These are phyloP conservation scores for Podospora comata DNA, from an alignment of 495 filamentous ascomycete species.

Conservation along the genomic window DNA sequence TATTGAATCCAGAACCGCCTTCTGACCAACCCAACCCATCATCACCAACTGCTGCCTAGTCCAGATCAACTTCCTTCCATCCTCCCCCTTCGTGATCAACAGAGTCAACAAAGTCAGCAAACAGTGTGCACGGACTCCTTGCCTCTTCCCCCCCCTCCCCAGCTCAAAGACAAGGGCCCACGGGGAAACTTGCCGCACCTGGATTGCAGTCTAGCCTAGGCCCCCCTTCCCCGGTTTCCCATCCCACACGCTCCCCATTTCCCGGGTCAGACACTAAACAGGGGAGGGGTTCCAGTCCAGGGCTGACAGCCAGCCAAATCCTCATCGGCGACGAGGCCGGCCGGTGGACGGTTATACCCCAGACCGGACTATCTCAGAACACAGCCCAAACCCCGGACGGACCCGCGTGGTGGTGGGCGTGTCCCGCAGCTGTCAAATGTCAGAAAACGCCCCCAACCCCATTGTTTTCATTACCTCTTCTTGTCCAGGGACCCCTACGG, in stretches of 20 bases:
- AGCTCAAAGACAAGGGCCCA: not conserved
- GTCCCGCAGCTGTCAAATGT: too few relatives aligned
- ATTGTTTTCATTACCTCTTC: too few relatives aligned
- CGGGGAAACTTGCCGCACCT: not conserved
- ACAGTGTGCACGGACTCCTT: not conserved
- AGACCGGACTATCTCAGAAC: not conserved
- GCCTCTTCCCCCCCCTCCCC: not conserved
- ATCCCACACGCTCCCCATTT: not conserved
- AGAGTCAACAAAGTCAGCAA: too few relatives aligned
- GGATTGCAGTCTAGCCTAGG: not conserved
- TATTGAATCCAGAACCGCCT: too few relatives aligned
- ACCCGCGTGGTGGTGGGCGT: too few relatives aligned
- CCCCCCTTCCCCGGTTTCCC: not conserved
- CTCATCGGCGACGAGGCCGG: not conserved
- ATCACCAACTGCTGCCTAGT: too few relatives aligned
- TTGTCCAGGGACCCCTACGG: too few relatives aligned
- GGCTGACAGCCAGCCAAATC: not conserved
- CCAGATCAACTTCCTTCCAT: not conserved
- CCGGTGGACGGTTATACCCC: not conserved
- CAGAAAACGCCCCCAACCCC: too few relatives aligned
- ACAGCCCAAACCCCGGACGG: too few relatives aligned
- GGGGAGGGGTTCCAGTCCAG: not conserved
- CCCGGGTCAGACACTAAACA: too few relatives aligned
- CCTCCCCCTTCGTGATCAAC: too few relatives aligned
- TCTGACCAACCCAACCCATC: too few relatives aligned